Percentiles rank a stretch among this genome's conserved stretches.
phyloP scores from a whole-genome alignment of 2,329 filamentous ascomycete genomes.

The Penicillium sp. region DNA sequence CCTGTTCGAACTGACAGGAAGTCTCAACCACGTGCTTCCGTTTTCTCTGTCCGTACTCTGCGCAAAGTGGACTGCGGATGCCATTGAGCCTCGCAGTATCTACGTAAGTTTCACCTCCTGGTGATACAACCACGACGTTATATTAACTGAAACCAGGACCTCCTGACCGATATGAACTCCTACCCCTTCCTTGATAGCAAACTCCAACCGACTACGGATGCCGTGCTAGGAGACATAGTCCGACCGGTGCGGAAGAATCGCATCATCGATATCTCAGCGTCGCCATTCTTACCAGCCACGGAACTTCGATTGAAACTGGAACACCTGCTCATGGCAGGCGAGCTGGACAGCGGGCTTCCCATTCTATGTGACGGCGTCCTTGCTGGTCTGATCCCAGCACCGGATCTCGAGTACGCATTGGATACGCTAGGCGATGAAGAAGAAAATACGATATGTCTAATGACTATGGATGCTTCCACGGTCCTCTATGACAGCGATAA shows the following conservation, averaged over 20 bases:
- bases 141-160: slow-evolving; percentile 56
- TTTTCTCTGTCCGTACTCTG: slow-evolving; percentile 90
- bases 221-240: slow-evolving; percentile 82
- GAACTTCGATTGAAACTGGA: slow-evolving; percentile 79
- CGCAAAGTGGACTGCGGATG: slow-evolving; percentile 97
- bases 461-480: slow-evolving; percentile 64
- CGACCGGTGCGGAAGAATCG: slow-evolving; percentile 70
- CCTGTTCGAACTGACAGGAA: slow-evolving; percentile 91
- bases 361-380: slow-evolving; percentile 76
- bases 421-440: slow-evolving; percentile 75
- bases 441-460: slow-evolving; percentile 68
- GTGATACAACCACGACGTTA: not conserved
- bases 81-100: slow-evolving; percentile 88
- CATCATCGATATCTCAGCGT: slow-evolving; percentile 83
- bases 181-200: slow-evolving; percentile 99
- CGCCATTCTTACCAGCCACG: slow-evolving; percentile 72
- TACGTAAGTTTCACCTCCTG: slow-evolving; percentile 57
- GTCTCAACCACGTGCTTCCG: slow-evolving; percentile 88
- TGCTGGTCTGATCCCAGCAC: slow-evolving; percentile 87
- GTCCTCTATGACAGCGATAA: slow-evolving; percentile 60
- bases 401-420: slow-evolving; percentile 88
- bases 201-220: slow-evolving; percentile 84
- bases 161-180: slow-evolving; percentile 93
- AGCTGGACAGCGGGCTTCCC: slow-evolving; percentile 87
- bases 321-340: slow-evolving; percentile 75